Evolutionary conservation across 2,329 filamentous ascomycete genomes (phyloP).

Genomic region (Aureobasidium uvarum): DNA sequence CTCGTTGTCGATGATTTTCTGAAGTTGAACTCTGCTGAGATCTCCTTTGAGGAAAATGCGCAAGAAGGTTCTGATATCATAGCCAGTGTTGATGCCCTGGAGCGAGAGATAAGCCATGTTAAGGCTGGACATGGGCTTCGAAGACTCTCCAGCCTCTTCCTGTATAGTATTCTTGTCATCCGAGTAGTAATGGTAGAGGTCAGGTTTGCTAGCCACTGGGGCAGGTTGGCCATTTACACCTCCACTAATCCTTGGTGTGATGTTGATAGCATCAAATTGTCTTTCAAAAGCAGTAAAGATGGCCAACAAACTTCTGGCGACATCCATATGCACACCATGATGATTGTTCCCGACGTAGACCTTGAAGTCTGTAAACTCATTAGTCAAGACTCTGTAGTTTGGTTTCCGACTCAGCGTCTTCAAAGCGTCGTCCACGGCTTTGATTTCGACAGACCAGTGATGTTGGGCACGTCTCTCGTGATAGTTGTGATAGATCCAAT

Average conservation of each 20-base stretch:
- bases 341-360: conserved; percentile 6
- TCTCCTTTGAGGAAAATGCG: neutral
- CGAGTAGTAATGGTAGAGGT: neutral
- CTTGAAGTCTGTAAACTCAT: conserved; percentile 14
- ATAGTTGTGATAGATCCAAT: neutral
- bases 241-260: neutral
- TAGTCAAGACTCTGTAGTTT: conserved; percentile 11
- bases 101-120: neutral
- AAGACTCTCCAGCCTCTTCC: neutral
- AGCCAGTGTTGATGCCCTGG: neutral
- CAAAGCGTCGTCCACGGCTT: neutral
- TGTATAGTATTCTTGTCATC: neutral
- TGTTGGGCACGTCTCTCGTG: neutral
- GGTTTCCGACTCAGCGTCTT: neutral
- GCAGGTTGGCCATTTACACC: neutral
- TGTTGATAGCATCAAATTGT: conserved; percentile 16
- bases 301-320: neutral
- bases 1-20: neutral
- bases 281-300: conserved; percentile 24
- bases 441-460: neutral
- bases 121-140: neutral
- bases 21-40: neutral
- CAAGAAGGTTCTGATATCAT: neutral
- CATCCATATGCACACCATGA: neutral
- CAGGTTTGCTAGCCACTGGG: neutral